These are phyloP conservation scores for Gastrolobium villosum DNA, from an alignment of 306 rosid species.

Conservation along the genomic window DNA sequence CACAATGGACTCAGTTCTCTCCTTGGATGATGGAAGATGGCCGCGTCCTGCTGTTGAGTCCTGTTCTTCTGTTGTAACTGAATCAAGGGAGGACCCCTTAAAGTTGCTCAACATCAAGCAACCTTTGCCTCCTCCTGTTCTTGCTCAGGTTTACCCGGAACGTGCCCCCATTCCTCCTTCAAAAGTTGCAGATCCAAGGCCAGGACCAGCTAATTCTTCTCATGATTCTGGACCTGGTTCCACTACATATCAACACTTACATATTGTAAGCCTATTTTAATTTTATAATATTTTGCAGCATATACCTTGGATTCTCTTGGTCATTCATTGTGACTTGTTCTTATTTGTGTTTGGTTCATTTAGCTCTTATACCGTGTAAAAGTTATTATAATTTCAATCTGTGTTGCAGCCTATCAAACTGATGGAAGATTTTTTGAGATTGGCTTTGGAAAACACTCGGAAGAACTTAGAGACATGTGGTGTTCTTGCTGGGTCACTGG, in stretches of 20 bases:
- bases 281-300: slow-evolving; percentile 31
- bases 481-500: slow-evolving; percentile 97
- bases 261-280: slow-evolving; percentile 68
- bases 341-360: slow-evolving; percentile 38
- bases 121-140: slow-evolving; percentile 94
- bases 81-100: slow-evolving; percentile 69
- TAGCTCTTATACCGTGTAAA: slow-evolving; percentile 24
- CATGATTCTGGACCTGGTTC: slow-evolving; percentile 65
- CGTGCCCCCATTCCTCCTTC: slow-evolving; percentile 77
- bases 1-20: slow-evolving; percentile 87
- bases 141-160: slow-evolving; percentile 81
- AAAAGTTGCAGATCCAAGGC: slow-evolving; percentile 98
- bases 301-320: slow-evolving; percentile 40
- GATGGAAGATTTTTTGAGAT: slow-evolving; percentile 93
- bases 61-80: slow-evolving; percentile 59
- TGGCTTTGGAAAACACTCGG: slow-evolving; percentile 84
- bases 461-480: slow-evolving; percentile 95
- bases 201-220: slow-evolving; percentile 81
- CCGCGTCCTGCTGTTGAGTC: slow-evolving; percentile 60
- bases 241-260: slow-evolving; percentile 78
- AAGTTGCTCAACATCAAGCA: slow-evolving; percentile 73
- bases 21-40: slow-evolving; percentile 94
- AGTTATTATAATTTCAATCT: slow-evolving; percentile 42
- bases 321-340: slow-evolving; percentile 33
- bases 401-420: slow-evolving; percentile 83